Evolutionary conservation across 331 rosid species (phyloP), one percentile per base, ranked within the genome.

Genomic region (Prunus yedoensis): DNA sequence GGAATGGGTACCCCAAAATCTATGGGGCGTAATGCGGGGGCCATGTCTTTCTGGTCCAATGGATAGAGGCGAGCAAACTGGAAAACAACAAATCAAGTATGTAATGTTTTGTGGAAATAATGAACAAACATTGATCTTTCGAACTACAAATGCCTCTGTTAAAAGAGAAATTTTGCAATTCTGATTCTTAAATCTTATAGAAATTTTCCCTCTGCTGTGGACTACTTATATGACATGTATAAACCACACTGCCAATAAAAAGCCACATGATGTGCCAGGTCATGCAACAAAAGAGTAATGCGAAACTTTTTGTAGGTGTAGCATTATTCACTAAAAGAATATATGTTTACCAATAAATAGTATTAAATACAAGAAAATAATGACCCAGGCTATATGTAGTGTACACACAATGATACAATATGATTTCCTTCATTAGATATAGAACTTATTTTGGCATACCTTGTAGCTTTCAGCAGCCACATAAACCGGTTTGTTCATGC

Each of bases 381-480:
- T 12, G 6, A 21, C 14, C 32, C 1, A 13, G 23, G 10, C 5
- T 62, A 62, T 23, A 61, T 5, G 43, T 1, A 38, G 43, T 7
- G 43, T 38, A 38, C 43, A 10, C 2, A 38, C 5, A 52, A 9
- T 30, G 49, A 30, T 51, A 32, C 13, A 30, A 58, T 18, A 46
- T 58, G 52, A 15, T 18, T 28, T 60, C 11, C 53, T 73, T 61
- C 58, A 27, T 59, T 27, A 27, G 8, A 4, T 16, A 50, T 66
- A 41, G n/a, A 70, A 56, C 50, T n/a, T 20, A 17, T 23, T 74
- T 69, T 11, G 65, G 58, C 41, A 58, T 73, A 94, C 99, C 93
- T 94, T 92, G 87, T 89, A 94, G 88, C 99, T 94, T 87, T 94
- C 99, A 45, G 97, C 99, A 62, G 97, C 99, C 73, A 92, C 99